Evolutionary conservation across 1,139 yeast genomes (phyloP), one percentile per base, ranked within the genome.

Genomic region (Yamadazyma siamensis): DNA sequence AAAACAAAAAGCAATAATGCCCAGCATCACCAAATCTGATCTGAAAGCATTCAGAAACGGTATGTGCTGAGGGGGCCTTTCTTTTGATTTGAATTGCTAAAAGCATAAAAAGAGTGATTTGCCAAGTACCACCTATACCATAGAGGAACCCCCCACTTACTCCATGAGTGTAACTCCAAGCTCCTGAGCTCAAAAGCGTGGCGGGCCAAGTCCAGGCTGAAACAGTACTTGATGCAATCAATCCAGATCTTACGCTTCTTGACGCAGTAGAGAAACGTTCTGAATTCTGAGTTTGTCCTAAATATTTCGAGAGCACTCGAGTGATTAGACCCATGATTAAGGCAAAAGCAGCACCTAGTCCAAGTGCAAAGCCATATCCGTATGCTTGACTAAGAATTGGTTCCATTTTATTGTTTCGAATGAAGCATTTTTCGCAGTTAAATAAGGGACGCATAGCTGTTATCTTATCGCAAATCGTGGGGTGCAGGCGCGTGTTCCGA

Each of bases 111-210:
- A 82, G 60, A 19, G 81, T 73, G 39, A 83, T 76, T 47, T 83
- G 94, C 31, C 80, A 75, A n/a, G 75, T 61, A 4, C 88, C 91
- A 46, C 91, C 94, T 2, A 83, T 69, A 5, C 87, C 91, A 49
- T 84, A 84, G 58, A 77, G 77, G 47, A 71, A 77, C 1, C 86
- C 80, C 20, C 72, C 34, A 15, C 50, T 37, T 13, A 60, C 61
- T 31, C 54, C 47, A 6, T 35, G 28, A 6, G 36, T 28, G 33
- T 62, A 63, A 17, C 56, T 48, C 63, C 59, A 52, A 7, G 54
- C 49, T 10, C 61, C 52, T 6, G 65, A 54, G 5, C 62, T 55
- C 26, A 63, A 47, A 23, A 64, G 43, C 12, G 69, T 59, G 16
- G 63, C 66, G 6, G 68, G 64, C 68, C 67, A 61, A 13, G 65